Base-by-base conservation (phyloP, 768 basidiomycete genomes). In the Leccinum longicurvipes region DNA sequence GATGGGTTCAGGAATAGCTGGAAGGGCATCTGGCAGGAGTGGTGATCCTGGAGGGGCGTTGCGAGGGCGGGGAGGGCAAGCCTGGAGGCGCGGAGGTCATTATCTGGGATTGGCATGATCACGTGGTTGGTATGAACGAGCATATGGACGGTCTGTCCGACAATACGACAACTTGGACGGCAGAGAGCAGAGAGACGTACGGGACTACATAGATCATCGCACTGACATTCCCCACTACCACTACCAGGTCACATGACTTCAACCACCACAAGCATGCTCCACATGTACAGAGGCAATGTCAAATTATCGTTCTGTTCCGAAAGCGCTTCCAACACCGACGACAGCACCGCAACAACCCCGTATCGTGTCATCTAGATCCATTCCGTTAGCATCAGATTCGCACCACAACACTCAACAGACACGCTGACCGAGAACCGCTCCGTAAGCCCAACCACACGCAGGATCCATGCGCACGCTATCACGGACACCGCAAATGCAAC, bases 271-370 rank as follows among this genome's bases (percentile, higher is more conserved):
- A 93, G 76, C 74, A 93, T 77, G 67, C 90, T 89, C 93, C 94
- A 99, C 77, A 95, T 86, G 71, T 89, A 98, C 72, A 98, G 74
- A n/a, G 97, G 96, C 59, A 99, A 77, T 41, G 91, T 93, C 61
- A 99, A 78, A 73, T 99, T 99, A 74, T 99, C 97, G 73, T 98
- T 98, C 74, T 99, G 97, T 67, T 88, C 87, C 19, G 92, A 93
- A 54, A 94, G 72, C 15, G 93, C 97, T 74, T 99, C 97, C 60
- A 98, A 78, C 42, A 91, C 69, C 3, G 85, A 84, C 4, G 89
- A 79, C 41, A 89, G 67, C n/a, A 73, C 70, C 27, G 86, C 79
- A 28, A 88, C 85, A 45, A 79, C 62, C 14, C 78, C 70, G 70
- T 95, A 98, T 24, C 85, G 79, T 45, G 74, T 60, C 46, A 81